Conservation (phyloP, 352 stramenopile species). For the Phytopythium helicoides region DNA sequence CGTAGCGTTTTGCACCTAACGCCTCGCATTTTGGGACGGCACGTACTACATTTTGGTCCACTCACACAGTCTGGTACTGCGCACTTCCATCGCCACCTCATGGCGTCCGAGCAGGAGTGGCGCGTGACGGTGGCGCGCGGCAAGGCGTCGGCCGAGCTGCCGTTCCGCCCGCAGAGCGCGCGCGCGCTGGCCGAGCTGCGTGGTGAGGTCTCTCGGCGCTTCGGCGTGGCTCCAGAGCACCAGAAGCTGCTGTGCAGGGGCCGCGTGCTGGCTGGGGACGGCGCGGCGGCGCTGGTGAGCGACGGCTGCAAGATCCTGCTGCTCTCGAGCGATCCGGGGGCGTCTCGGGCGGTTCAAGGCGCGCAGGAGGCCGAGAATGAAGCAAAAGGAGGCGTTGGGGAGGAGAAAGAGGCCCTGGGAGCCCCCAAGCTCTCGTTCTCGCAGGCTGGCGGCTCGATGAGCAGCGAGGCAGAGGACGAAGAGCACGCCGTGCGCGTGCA, state of each 20-base stretch:
- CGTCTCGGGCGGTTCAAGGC: too few species aligned
- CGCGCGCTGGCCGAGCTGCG: constrained; percentile 33
- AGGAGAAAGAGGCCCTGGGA: too few species aligned
- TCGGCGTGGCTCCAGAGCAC: constrained; percentile 34
- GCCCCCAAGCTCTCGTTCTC: too few species aligned
- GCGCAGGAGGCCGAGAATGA: constrained; percentile 13
- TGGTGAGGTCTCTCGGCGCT: constrained; percentile 20
- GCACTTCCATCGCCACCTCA: too few species aligned
- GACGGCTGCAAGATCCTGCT: constrained; percentile 47
- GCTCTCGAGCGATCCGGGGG: constrained; percentile 29
- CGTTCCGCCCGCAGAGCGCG: constrained; percentile 15
- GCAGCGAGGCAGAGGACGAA: constrained; percentile 14
- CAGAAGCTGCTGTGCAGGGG: constrained; percentile 59
- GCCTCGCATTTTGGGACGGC: too few species aligned
- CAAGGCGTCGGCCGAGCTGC: constrained; percentile 32
- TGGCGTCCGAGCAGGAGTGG: too few species aligned
- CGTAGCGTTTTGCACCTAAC: too few species aligned
- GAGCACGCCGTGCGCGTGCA: constrained; percentile 48
- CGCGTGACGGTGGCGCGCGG: constrained; percentile 48
- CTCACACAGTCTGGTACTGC: too few species aligned
- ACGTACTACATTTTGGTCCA: too few species aligned
- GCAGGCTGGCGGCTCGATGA: not conserved
- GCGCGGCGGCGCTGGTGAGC: constrained; percentile 14
- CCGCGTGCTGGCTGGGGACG: constrained; percentile 26
- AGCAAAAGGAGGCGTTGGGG: not conserved